These are phyloP conservation scores for Chlorella sp. DNA, from an alignment of 139 green algal genomes.

Conservation along the genomic window DNA sequence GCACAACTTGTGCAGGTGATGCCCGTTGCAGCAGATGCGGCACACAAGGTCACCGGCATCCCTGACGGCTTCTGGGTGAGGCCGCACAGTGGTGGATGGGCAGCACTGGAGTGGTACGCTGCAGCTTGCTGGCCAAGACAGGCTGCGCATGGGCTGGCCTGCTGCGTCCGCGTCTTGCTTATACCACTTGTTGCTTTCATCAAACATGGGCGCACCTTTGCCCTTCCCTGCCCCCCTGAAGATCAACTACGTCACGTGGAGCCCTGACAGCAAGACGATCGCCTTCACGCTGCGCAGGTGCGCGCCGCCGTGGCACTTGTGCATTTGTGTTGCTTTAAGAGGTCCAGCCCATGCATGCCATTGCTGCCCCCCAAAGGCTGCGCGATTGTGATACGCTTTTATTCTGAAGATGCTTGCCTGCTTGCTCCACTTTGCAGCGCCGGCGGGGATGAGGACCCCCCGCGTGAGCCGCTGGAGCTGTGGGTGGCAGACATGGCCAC, in stretches of 20 bases:
- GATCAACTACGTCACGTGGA: slow-evolving; percentile 89
- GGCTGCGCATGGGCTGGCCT: too few relatives aligned
- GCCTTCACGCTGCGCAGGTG: slow-evolving; percentile 86
- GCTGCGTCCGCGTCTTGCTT: too few relatives aligned
- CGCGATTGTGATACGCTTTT: too few relatives aligned
- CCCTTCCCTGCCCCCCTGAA: slow-evolving; percentile 37
- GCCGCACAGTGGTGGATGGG: neutral
- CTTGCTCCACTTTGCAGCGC: slow-evolving; percentile 20
- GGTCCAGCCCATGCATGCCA: too few relatives aligned
- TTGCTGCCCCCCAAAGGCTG: too few relatives aligned
- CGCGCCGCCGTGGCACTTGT: neutral
- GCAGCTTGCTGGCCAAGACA: neutral
- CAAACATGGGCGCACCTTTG: too few relatives aligned
- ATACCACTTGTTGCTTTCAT: too few relatives aligned
- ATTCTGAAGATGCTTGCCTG: too few relatives aligned
- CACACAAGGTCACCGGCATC: slow-evolving; percentile 71
- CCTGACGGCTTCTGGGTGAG: slow-evolving; percentile 62
- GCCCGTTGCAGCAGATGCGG: slow-evolving; percentile 46
- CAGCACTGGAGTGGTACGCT: neutral
- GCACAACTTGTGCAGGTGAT: slow-evolving; percentile 38
- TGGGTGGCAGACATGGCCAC: slow-evolving; percentile 89
- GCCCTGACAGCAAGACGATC: slow-evolving; percentile 72
- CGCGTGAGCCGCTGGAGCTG: slow-evolving; percentile 80
- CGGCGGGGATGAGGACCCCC: slow-evolving; percentile 61
- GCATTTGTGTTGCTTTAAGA: neutral